phyloP scores from a whole-genome alignment of 2,329 filamentous ascomycete genomes.

The Periconia sp. region DNA sequence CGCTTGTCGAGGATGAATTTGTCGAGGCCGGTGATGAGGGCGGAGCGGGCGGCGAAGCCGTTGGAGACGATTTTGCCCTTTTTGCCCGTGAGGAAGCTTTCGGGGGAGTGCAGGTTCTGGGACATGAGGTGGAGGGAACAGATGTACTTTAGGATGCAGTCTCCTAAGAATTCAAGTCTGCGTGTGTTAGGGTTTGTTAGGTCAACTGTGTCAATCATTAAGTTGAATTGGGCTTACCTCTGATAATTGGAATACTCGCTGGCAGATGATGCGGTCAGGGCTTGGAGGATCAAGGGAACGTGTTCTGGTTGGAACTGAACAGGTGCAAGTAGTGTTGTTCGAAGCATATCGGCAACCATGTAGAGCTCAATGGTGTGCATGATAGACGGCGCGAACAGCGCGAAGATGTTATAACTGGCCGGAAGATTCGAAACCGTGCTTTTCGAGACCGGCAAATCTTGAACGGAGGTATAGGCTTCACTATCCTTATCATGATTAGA shows the following conservation, averaged over 20 bases:
- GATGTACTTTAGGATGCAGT: slow-evolving; percentile 77
- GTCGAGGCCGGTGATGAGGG: slow-evolving; percentile 66
- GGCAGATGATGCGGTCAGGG: slow-evolving; percentile 69
- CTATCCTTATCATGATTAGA: slow-evolving; percentile 11
- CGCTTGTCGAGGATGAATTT: slow-evolving; percentile 68
- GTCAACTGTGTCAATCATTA: not conserved
- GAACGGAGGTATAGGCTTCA: slow-evolving; percentile 46
- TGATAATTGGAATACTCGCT: slow-evolving; percentile 71
- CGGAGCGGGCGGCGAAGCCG: slow-evolving; percentile 66
- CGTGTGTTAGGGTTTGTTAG: not conserved
- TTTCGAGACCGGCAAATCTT: slow-evolving; percentile 50
- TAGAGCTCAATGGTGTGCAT: slow-evolving; percentile 67
- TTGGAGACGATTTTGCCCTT: slow-evolving; percentile 78
- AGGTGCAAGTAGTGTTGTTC: slow-evolving; percentile 54
- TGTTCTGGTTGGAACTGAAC: slow-evolving; percentile 54
- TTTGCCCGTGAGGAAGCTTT: slow-evolving; percentile 69
- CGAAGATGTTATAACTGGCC: slow-evolving; percentile 49
- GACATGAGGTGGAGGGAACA: slow-evolving; percentile 67
- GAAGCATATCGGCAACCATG: slow-evolving; percentile 64
- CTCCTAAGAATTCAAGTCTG: slow-evolving; percentile 80
- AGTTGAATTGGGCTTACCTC: slow-evolving; percentile 36
- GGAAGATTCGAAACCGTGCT: slow-evolving; percentile 54
- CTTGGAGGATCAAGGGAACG: slow-evolving; percentile 62
- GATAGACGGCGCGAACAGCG: slow-evolving; percentile 71
- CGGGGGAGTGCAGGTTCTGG: slow-evolving; percentile 67